Evolutionary conservation across 345 rosid genomes (phyloP), one percentile per base, ranked within the genome.

Genomic region (Gossypium rotundifolium): DNA sequence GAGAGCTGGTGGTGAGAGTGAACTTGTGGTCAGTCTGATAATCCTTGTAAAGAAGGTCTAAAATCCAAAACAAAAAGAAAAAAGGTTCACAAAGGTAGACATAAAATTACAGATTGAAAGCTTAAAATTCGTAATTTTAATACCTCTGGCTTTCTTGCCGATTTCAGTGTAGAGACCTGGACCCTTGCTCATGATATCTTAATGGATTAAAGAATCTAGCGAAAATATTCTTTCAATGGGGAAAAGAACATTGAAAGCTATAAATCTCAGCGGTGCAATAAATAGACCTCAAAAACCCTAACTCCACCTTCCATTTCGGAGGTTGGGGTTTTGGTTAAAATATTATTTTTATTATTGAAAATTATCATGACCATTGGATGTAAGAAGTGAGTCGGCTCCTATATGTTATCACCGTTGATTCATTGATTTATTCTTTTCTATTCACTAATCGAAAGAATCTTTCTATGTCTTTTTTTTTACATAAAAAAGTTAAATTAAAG

Each of bases 81-180:
- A 33, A 33, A 4, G 1, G 7, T 4, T 5, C 25, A 46, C 46
- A 45, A 52, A 65, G 11, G 25, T 1, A 44, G 3, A 45, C 33
- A 48, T 22, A 3, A 66, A 66, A 66, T 45, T 12, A 11, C 18
- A 18, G 20, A 9, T 22, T 44, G 49, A 29, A 44, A 3, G 12
- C 2, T 16, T 25, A n/a, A 59, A 74, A 73, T 40, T 52, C 4
- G 48, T n/a, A 52, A 9, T 9, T 69, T 29, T 29, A 52, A 33
- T 33, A 90, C 99, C 99, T 89, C 96, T 83, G 79, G 96, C 93
- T 84, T 83, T 91, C 87, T 93, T 95, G 90, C 98, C 98, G 76
- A 95, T 90, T 54, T 93, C 98, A 63, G 88, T 38, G 88, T 93
- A 95, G 73, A 91, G 93, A 65, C 99, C 99, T 8, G 99, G 98